Evolutionary conservation across 1,139 yeast species (phyloP), one percentile per base, ranked within the genome.

Genomic region (Pichia sp.): DNA sequence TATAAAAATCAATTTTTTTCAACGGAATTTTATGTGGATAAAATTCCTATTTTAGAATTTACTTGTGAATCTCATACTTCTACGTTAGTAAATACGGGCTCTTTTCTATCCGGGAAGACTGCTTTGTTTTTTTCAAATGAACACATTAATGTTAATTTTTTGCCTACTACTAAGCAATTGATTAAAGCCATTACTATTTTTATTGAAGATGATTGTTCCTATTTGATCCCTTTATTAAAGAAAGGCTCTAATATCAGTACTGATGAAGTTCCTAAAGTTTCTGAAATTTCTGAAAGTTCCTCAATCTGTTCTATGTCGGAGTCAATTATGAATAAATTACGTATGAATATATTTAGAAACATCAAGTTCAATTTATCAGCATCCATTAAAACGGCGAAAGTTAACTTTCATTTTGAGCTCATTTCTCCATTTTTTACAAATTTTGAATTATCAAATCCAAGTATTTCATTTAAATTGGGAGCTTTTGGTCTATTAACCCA

Each of bases 71-170:
- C 55, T 4, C 55, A 55, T n/a, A 44, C 48, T 3, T 31, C 57
- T 1, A 49, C 56, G 7, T 40, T 64, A 11, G 51, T 56, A 1
- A 58, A 53, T 41, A 51, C 53, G 3, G 66, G 62, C 0, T 41
- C 58, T 1, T 43, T 58, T 10, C 43, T 43, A 2, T 18, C 47
- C 2, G 64, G 65, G 0, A 56, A 56, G 33, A 58, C 60, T 25
- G 41, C 48, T 18, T 29, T 59, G 5, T 49, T 53, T 28, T 34
- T 55, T 4, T 44, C 56, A 1, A 53, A 57, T 9, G 53, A 56
- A 1, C 33, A 37, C 11, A 34, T 56, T 7, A 44, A 11, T 3
- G 32, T 64, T 2, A 43, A 46, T 4, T 51, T 58, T 5, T 53
- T 51, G 3, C 52, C 54, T 4, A 63, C 61, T 2, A 53, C 63